Percentiles rank a stretch among this genome's conserved stretches.
phyloP scores from a whole-genome alignment of 768 basidiomycete species.

The Naematelia aurantialba region DNA sequence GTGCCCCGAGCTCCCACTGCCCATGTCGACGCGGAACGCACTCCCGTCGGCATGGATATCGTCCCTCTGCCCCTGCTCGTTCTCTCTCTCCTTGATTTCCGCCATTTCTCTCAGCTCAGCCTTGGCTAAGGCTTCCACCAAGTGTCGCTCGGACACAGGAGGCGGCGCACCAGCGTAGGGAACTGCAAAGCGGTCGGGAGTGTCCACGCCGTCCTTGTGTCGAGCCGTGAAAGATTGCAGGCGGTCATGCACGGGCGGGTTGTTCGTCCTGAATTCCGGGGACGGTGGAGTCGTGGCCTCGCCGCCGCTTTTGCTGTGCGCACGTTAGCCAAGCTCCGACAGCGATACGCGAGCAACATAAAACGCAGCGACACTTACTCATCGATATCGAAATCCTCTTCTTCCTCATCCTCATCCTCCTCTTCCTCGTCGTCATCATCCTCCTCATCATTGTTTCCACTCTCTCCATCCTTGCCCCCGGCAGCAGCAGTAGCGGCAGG shows the following conservation, averaged over 20 bases:
- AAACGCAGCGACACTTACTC: constrained; percentile 53
- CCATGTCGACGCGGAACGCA: constrained; percentile 14
- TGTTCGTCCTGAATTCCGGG: constrained; percentile 12
- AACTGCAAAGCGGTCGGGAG: constrained; percentile 48
- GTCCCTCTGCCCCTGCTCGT: constrained; percentile 58
- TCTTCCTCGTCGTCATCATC: constrained; percentile 53
- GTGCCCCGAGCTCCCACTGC: constrained; percentile 5
- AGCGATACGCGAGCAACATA: not conserved
- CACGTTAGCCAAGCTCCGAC: not conserved
- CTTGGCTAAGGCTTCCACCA: constrained; percentile 39
- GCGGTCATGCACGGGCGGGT: constrained; percentile 12
- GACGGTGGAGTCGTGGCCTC: constrained; percentile 48
- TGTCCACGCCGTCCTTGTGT: constrained; percentile 46
- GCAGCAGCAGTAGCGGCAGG: constrained; percentile 57
- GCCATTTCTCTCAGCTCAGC: constrained; percentile 39
- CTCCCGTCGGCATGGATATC: constrained; percentile 54
- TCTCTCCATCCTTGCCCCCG: constrained; percentile 58
- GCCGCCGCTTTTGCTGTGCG: constrained; percentile 58
- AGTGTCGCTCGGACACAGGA: constrained; percentile 43
- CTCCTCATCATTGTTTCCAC: constrained; percentile 22
- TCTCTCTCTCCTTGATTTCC: constrained; percentile 50
- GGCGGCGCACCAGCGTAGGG: constrained; percentile 40
- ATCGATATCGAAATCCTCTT: constrained; percentile 87
- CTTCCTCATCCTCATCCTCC: constrained; percentile 60
- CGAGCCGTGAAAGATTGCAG: constrained; percentile 29